phyloP scores from a whole-genome alignment of 805 yeast species.

The Schwanniomyces polymorphus region DNA sequence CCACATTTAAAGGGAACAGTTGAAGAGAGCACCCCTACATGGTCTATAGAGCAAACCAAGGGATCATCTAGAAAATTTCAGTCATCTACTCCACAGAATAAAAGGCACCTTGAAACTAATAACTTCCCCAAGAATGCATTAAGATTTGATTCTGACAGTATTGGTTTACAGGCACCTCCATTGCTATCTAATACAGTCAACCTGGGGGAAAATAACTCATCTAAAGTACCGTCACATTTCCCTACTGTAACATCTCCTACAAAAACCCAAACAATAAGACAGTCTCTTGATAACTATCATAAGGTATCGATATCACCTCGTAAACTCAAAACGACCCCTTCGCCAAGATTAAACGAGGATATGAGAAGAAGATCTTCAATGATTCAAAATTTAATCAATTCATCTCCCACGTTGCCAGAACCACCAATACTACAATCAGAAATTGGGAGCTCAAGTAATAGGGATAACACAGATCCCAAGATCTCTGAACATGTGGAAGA shows the following conservation, averaged over 20 bases:
- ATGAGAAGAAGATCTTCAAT: slow-evolving; percentile 28
- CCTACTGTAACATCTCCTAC: slow-evolving; percentile 12
- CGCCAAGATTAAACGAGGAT: slow-evolving; percentile 8
- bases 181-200: slow-evolving; percentile 6
- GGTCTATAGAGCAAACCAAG: slow-evolving; percentile 29
- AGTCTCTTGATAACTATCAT: slow-evolving; percentile 30
- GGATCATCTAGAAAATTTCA: slow-evolving; percentile 10
- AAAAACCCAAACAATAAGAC: slow-evolving; percentile 27
- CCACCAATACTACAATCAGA: slow-evolving; percentile 43
- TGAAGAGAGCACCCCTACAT: slow-evolving; percentile 34
- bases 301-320: slow-evolving; percentile 31
- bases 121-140: slow-evolving; percentile 2
- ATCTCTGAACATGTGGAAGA: slow-evolving; percentile 7
- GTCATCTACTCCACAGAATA: slow-evolving; percentile 28
- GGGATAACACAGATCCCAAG: slow-evolving; percentile 1
- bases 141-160: slow-evolving; percentile 23
- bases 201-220: slow-evolving; percentile 1
- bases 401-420: slow-evolving; percentile 46
- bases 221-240: background rate
- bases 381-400: slow-evolving; percentile 34
- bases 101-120: slow-evolving; percentile 13
- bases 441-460: slow-evolving; percentile 15
- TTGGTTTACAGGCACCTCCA: slow-evolving; percentile 22
- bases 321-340: slow-evolving; percentile 20
- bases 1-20: slow-evolving; percentile 16